phyloP scores from a whole-genome alignment of 495 filamentous ascomycete genomes.

The Extremus antarcticus region DNA sequence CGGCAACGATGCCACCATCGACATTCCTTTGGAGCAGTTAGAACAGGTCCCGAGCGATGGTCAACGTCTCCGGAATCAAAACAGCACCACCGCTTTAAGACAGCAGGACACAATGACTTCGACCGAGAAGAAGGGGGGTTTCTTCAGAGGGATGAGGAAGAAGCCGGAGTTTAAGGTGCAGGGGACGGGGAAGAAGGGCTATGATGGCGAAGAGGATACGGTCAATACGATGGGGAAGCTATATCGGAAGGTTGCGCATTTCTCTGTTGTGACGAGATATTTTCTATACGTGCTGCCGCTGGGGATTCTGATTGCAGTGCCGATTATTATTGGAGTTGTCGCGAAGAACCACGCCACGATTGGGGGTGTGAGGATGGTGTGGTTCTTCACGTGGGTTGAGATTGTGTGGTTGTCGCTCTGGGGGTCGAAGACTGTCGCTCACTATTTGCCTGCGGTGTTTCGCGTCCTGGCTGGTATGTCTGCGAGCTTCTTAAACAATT shows the following conservation, averaged over 20 bases:
- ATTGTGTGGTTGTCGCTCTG: constrained; percentile 61
- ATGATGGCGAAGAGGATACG: constrained; percentile 49
- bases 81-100: constrained; percentile 17
- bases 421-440: constrained; percentile 73
- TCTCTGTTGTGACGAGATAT: constrained; percentile 78
- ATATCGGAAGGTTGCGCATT: constrained; percentile 74
- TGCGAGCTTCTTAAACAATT: too few species aligned
- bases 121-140: constrained; percentile 37
- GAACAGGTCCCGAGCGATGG: constrained; percentile 31
- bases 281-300: constrained; percentile 79
- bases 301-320: constrained; percentile 61
- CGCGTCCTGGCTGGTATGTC: constrained; percentile 62
- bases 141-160: constrained; percentile 48
- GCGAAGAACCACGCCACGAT: constrained; percentile 41
- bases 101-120: constrained; percentile 6
- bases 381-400: constrained; percentile 87
- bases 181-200: constrained; percentile 34
- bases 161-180: constrained; percentile 36
- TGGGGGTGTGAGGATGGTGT: constrained; percentile 55
- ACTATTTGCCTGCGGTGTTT: constrained; percentile 68
- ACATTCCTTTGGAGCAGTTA: constrained; percentile 46
- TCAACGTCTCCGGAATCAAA: constrained; percentile 32
- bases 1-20: constrained; percentile 43
- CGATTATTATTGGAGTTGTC: constrained; percentile 66
- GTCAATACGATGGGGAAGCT: constrained; percentile 77